Evolutionary conservation across 2,329 filamentous ascomycete genomes (phyloP).

Genomic region (Rhynchosporium graminicola): DNA sequence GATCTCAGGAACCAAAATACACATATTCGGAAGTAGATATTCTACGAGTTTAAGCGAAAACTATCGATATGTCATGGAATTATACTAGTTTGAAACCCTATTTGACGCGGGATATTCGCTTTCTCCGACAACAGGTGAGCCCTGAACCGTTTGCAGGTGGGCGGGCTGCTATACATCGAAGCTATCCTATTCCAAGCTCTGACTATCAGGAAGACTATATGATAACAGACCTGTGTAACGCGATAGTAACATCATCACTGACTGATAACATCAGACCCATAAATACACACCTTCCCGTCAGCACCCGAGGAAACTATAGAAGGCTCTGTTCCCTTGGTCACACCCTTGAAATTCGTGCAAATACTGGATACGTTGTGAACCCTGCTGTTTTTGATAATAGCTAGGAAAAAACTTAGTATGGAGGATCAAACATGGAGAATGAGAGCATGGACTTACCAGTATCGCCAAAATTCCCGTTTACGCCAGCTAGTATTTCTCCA

Average conservation of each 20-base stretch:
- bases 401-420: conserved; percentile 32
- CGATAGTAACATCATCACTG: background rate
- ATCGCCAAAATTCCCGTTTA: conserved; percentile 49
- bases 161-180: conserved; percentile 8
- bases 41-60: too few species aligned
- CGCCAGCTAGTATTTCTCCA: conserved; percentile 39
- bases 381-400: conserved; percentile 46
- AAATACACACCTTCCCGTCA: conserved; percentile 42
- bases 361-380: conserved; percentile 28
- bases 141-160: too few species aligned
- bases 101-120: too few species aligned
- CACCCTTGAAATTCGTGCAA: conserved; percentile 42
- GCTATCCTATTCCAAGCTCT: conserved; percentile 3
- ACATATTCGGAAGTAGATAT: too few species aligned
- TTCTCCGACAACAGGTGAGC: too few species aligned
- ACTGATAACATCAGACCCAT: conserved; percentile 22
- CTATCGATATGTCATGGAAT: too few species aligned
- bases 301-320: conserved; percentile 43
- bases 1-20: too few species aligned
- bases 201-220: background rate
- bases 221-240: background rate
- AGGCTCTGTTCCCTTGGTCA: conserved; percentile 42
- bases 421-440: too few species aligned
- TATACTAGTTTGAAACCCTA: too few species aligned
- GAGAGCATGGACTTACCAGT: conserved; percentile 35